Conservation (phyloP, 352 stramenopile species). For the Phytophthora lateralis region DNA sequence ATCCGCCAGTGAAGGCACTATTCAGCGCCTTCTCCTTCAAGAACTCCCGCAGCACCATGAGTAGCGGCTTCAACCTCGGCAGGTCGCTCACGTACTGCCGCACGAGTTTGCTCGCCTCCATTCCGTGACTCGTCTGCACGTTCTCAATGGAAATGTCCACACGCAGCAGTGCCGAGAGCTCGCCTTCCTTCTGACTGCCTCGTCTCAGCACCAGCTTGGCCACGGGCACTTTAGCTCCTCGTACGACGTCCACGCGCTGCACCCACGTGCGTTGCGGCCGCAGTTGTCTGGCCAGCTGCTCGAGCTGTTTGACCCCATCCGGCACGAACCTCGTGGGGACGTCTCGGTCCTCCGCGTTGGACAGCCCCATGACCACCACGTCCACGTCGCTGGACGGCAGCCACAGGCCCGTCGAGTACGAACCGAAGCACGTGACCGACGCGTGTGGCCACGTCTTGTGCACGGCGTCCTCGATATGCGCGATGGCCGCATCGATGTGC, state of each 20-base stretch:
- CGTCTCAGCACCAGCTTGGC: slow-evolving; percentile 78
- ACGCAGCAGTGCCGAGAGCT: slow-evolving; percentile 38
- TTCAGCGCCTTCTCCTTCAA: slow-evolving; percentile 89
- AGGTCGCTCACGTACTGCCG: slow-evolving; percentile 71
- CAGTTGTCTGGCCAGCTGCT: slow-evolving; percentile 59
- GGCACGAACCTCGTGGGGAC: slow-evolving; percentile 56
- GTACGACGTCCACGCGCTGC: slow-evolving; percentile 81
- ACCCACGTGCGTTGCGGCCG: slow-evolving; percentile 68
- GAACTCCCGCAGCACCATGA: slow-evolving; percentile 89
- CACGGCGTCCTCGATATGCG: slow-evolving; percentile 66
- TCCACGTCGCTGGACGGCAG: slow-evolving; percentile 89
- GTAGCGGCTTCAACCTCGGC: slow-evolving; percentile 74
- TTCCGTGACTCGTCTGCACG: slow-evolving; percentile 73
- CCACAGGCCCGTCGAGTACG: slow-evolving; percentile 88
- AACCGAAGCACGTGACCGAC: slow-evolving; percentile 79
- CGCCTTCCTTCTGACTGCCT: slow-evolving; percentile 33
- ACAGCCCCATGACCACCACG: slow-evolving; percentile 82
- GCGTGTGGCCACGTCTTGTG: slow-evolving; percentile 79
- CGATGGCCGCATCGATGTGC: slow-evolving; percentile 77
- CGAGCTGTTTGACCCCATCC: slow-evolving; percentile 54
- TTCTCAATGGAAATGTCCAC: slow-evolving; percentile 93
- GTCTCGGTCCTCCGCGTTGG: slow-evolving; percentile 40
- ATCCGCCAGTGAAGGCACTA: slow-evolving; percentile 87
- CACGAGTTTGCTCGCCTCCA: slow-evolving; percentile 86
- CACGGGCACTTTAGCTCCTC: slow-evolving; percentile 84